Base-by-base conservation (phyloP, 2,329 filamentous ascomycete genomes). In the Daldinia sp. region DNA sequence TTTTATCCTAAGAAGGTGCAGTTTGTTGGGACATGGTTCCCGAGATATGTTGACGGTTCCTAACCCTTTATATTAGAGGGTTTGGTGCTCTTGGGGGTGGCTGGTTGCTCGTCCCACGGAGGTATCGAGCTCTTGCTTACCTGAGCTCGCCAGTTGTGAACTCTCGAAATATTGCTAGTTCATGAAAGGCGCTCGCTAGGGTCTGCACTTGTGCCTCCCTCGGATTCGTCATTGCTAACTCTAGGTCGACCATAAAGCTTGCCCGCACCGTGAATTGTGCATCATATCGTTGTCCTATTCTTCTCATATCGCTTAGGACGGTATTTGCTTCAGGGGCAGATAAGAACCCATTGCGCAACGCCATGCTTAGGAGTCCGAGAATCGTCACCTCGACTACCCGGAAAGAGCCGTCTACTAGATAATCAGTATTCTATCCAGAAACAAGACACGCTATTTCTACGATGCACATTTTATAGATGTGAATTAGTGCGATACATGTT, bases 361-460 rank as follows among this genome's bases (percentile, higher is more conserved):
- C 71, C 68, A 73, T 72, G 56, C 63, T 69, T 39, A 74, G 30
- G 25, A 74, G 68, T 0, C 70, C 70, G 34, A 71, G 67, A 13
- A 70, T 60, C 8, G 71, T 73, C 8, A 67, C 53, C 35, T 68
- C 61, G 19, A 69, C 65, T 5, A 73, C 66, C 25, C 57, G 64
- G 49, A 71, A 74, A 21, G 62, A 69, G 25, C 67, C 62, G 34
- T 70, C 64, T 67, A 41, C 17, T 7, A 35, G 30, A 5, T 25
- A 58, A 39, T 67, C 27, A 67, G 62, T 37, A 55, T 23, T 8
- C 19, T 17, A 23, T 17, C 32, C 8, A 9, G 15, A 39, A 41
- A 53, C 11, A 35, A 17, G 25, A 43, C 10, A 5, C 11, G 37
- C 27, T 8, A 23, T 52, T 43, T 19, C 19, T 25, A 17, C 13